Evolutionary conservation across 2,329 filamentous ascomycete species (phyloP).

Genomic region (Diaporthe velutina): DNA sequence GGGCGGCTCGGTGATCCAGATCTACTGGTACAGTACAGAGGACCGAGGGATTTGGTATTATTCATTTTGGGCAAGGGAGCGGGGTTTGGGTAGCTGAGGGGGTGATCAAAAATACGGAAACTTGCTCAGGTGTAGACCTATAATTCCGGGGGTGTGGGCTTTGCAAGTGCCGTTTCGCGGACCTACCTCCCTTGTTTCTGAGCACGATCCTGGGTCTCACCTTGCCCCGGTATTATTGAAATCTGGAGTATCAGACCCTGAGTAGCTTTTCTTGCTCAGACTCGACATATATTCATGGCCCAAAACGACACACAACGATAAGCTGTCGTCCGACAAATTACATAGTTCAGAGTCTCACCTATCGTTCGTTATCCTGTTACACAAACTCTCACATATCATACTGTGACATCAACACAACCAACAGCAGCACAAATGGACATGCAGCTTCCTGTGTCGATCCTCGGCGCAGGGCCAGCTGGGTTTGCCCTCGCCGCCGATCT

Average conservation of each 20-base stretch:
- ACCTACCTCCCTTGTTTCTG: background rate
- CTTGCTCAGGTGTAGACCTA: constrained; percentile 29
- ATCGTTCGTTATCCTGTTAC: background rate
- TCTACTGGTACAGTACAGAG: background rate
- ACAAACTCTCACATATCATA: background rate
- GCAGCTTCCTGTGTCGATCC: constrained; percentile 39
- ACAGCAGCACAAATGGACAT: background rate
- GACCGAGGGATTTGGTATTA: constrained; percentile 5
- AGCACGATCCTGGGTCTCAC: constrained; percentile 21
- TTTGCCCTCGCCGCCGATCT: constrained; percentile 42
- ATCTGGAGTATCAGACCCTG: background rate
- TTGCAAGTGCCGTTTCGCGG: background rate
- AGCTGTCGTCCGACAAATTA: background rate
- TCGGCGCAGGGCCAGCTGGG: constrained; percentile 42
- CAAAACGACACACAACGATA: background rate
- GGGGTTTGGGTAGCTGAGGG: constrained; percentile 1
- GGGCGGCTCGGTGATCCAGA: constrained; percentile 2
- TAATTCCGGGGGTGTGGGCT: background rate
- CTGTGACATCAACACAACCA: background rate
- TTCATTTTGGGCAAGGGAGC: background rate
- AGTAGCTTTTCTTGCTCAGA: background rate
- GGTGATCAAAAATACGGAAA: constrained; percentile 21
- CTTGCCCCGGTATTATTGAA: background rate
- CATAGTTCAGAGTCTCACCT: background rate
- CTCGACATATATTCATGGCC: background rate